A percentile compares a stretch with the other conserved stretches of the same genome.
phyloP scores from a whole-genome alignment of 148 eudicot genomes.

The Polygonum maritimum region DNA sequence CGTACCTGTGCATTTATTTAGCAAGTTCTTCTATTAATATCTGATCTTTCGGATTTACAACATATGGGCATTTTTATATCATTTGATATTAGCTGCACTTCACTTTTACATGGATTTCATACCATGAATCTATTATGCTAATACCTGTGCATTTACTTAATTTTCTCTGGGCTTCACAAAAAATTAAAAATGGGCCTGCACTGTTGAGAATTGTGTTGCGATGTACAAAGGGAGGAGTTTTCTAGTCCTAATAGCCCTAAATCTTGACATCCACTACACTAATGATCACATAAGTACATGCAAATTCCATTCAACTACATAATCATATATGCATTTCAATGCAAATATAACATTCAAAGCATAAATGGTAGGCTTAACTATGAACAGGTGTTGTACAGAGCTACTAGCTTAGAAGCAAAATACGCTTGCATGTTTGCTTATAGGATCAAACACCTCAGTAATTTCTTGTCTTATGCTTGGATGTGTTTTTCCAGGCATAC shows the following conservation, averaged over 20 bases:
- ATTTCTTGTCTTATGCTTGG: neutral
- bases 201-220: no score
- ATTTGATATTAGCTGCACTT: neutral
- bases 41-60: neutral
- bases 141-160: neutral
- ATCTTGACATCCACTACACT: no score
- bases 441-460: neutral
- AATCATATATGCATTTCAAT: no score
- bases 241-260: no score
- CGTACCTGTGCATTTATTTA: neutral
- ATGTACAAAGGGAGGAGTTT: no score
- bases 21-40: neutral
- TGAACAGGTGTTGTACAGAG: neutral
- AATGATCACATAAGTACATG: no score
- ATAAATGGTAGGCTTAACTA: no score
- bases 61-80: neutral
- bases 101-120: neutral
- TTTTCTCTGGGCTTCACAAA: no score
- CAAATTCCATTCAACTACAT: no score
- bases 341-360: no score
- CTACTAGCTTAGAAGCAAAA: neutral
- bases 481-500: neutral
- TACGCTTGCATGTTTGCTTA: neutral
- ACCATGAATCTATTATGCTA: neutral
- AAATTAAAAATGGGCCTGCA: no score